Percentiles rank a stretch among this genome's conserved stretches.
phyloP scores from a whole-genome alignment of 2,329 filamentous ascomycete species.

The Exutisphaerella laricina region DNA sequence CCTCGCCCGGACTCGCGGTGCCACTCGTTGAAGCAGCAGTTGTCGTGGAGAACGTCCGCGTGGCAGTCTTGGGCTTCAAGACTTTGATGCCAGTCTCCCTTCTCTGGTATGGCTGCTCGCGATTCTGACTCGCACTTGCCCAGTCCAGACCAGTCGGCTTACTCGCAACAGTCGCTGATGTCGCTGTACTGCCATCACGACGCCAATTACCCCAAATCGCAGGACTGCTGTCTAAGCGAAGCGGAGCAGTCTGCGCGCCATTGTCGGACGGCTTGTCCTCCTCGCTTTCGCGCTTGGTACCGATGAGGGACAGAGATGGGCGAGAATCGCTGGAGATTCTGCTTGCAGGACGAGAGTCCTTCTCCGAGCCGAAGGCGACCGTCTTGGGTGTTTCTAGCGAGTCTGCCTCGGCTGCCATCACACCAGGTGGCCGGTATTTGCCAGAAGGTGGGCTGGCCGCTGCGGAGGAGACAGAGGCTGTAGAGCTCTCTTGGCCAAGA shows the following conservation, averaged over 20 bases:
- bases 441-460: constrained; percentile 27
- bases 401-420: constrained; percentile 21
- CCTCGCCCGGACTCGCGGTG: constrained; percentile 21
- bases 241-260: constrained; percentile 14
- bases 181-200: constrained; percentile 35
- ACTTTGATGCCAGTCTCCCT: constrained; percentile 80
- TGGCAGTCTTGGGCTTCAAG: constrained; percentile 66
- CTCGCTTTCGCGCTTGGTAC: constrained; percentile 20
- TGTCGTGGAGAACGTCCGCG: constrained; percentile 45
- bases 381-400: constrained; percentile 17
- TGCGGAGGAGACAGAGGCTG: constrained; percentile 20
- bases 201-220: constrained; percentile 47
- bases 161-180: constrained; percentile 14
- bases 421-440: constrained; percentile 30
- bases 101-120: constrained; percentile 62
- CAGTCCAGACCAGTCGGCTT: constrained; percentile 41
- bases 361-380: constrained; percentile 23
- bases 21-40: constrained; percentile 21
- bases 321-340: constrained; percentile 21
- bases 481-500: constrained; percentile 28
- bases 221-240: constrained; percentile 27
- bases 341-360: constrained; percentile 23
- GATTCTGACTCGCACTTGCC: constrained; percentile 50
- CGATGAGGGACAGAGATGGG: constrained; percentile 23
- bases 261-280: constrained; percentile 14